Base-by-base conservation (phyloP, 176 grass and related monocot genomes). In the Oryza coarctata region DNA sequence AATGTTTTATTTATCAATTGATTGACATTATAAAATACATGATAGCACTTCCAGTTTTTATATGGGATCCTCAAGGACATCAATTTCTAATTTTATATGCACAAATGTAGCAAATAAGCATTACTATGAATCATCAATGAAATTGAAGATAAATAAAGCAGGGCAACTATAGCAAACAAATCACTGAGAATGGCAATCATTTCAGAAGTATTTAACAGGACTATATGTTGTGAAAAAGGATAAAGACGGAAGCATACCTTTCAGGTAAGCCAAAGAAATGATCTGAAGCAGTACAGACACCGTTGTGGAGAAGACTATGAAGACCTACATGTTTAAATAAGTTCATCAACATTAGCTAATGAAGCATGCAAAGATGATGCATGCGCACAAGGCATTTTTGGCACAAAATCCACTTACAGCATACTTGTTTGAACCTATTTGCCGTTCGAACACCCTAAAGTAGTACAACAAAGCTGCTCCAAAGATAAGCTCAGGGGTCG, bases 361-460 rank as follows among this genome's bases (percentile, higher is more conserved):
- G 18, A 58, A 20, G 9, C 34, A 30, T 3, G 83, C 20, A 14
- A 72, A 70, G 10, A 25, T 5, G 18, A 87, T 72, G 61, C 3
- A 32, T 78, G 52, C 11, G 84, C 65, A 39, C 10, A 30, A 65
- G 63, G 3, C 9, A 62, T 73, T 4, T 34, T 71, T 3, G 73
- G 29, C 32, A 68, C 68, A 74, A 77, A 60, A 61, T 38, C 0
- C 49, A 78, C 87, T 98, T 87, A 98, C 96, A 32, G 93, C 74
- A 77, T 98, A 93, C 77, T 98, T 98, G 74, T 95, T 98, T 9
- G 93, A 98, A 60, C 96, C 89, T 79, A 98, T 98, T 71, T 98
- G 93, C 18, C 92, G 78, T 67, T 98, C 96, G 14, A 95, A 98
- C 39, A 98, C 93, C 82, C 96, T 86, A 64, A 98, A 98, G 73